A percentile compares a stretch with the other conserved stretches of the same genome.
Conservation (phyloP, 176 grass and related monocot genomes). For the Paspalum notatum region DNA sequence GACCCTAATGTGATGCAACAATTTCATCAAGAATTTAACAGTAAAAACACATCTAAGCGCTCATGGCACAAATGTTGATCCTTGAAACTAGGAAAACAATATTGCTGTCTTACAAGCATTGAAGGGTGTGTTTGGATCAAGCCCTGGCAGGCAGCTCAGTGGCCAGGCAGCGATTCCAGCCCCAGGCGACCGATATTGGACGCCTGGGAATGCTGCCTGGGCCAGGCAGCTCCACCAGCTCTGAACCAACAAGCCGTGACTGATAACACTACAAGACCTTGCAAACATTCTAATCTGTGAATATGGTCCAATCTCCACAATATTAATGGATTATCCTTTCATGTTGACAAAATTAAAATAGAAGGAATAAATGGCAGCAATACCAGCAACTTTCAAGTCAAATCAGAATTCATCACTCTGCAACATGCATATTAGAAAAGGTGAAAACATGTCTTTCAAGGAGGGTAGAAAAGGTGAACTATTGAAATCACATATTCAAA, state of each 20-base stretch:
- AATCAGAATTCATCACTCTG: constrained; percentile 9
- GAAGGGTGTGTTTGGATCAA: too few species aligned
- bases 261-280: constrained; percentile 23
- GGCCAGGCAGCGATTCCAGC: too few species aligned
- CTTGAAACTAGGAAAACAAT: constrained; percentile 21
- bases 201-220: too few species aligned
- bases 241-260: too few species aligned
- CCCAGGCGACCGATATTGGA: too few species aligned
- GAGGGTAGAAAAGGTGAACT: neutral
- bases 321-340: constrained; percentile 7
- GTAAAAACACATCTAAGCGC: neutral
- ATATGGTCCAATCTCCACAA: constrained; percentile 10
- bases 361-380: neutral
- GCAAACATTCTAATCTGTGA: neutral
- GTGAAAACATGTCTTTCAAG: neutral
- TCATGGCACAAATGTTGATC: neutral
- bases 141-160: too few species aligned
- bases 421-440: constrained; percentile 19
- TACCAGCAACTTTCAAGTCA: neutral
- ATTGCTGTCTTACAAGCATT: neutral
- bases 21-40: constrained; percentile 18
- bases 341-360: constrained; percentile 31
- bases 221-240: too few species aligned
- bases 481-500: constrained; percentile 13
- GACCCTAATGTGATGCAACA: constrained; percentile 14